Evolutionary conservation across 2,329 filamentous ascomycete species (phyloP), one percentile per base, ranked within the genome.

Genomic region (Teratosphaeria nubilosa): DNA sequence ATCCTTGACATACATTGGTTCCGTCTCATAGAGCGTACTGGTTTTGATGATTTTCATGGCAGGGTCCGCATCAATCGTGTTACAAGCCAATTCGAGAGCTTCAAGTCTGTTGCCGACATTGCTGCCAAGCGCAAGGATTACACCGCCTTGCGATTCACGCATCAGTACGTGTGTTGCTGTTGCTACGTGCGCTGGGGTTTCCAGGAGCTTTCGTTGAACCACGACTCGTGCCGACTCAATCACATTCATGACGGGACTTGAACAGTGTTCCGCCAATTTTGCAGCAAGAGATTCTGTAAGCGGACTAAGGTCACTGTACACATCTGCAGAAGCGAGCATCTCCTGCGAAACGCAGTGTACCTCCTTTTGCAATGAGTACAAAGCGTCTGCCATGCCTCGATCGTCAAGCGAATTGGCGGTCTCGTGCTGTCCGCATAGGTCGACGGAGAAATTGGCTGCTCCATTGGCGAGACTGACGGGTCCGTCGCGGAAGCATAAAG

Each of bases 1-100:
- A 62, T 96, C 87, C 62, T 88, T 77, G 63, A 96, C 88, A 73
- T 99, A 99, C 94, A 99, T 99, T 24, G 94, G 90, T 66, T 90
- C 85, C 3, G 92, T 99, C 76, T 97, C 91, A 82, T 94, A 99
- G 2, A 99, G 78, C 61, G 85, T 87, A 72, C 92, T 97, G 0
- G 92, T 96, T 66, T 86, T 81, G 67, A 84, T 80, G 45, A 99
- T 82, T 56, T 75, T 82, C 69, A 97, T 90, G 34, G 84, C 85
- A 24, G 83, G 79, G 51, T 79, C 64, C 0, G 62, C 76, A 62
- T 88, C 84, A 84, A 99, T 90, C 69, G 87, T 82, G 51, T 78
- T 79, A 71, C 91, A 91, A 0, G 94, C 92, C 66, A 81, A 79
- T 72, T 96, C 91, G 63, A 99, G 95, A 82, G 87, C 88, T 50